phyloP scores from a whole-genome alignment of 1,284 basidiomycete species.

The Earliella scabrosa region DNA sequence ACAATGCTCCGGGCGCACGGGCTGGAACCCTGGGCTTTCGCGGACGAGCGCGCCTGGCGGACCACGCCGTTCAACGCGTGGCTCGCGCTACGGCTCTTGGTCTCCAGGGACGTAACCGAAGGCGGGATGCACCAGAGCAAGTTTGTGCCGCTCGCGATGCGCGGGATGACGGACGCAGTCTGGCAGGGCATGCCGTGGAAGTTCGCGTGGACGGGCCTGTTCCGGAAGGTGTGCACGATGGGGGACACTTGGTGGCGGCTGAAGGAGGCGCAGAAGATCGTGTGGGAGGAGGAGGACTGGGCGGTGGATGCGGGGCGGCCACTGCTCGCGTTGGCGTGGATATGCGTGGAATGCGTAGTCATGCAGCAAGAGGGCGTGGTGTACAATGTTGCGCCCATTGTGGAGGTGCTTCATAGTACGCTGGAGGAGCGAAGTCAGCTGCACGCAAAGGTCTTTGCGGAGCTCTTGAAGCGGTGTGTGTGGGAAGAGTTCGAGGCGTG shows the following conservation, averaged over 20 bases:
- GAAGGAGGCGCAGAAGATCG: constrained; percentile 21
- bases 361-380: constrained; percentile 14
- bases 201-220: constrained; percentile 22
- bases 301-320: constrained; percentile 18
- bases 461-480: constrained; percentile 33
- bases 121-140: not conserved
- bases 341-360: constrained; percentile 25
- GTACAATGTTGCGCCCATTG: constrained; percentile 33
- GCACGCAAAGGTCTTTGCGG: constrained; percentile 8
- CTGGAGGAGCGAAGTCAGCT: constrained; percentile 17
- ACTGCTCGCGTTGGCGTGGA: constrained; percentile 24
- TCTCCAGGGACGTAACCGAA: not conserved
- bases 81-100: not conserved
- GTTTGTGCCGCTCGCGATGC: not conserved
- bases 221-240: constrained; percentile 20
- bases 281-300: constrained; percentile 11
- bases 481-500: constrained; percentile 36
- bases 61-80: too few relatives aligned
- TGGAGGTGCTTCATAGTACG: constrained; percentile 29
- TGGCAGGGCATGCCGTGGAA: constrained; percentile 7
- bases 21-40: too few relatives aligned
- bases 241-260: constrained; percentile 7
- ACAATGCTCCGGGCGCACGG: too few relatives aligned
- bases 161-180: not conserved
- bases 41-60: too few relatives aligned